Evolutionary conservation across 1,139 yeast genomes (phyloP).

Genomic region (Kodamaea sp.): DNA sequence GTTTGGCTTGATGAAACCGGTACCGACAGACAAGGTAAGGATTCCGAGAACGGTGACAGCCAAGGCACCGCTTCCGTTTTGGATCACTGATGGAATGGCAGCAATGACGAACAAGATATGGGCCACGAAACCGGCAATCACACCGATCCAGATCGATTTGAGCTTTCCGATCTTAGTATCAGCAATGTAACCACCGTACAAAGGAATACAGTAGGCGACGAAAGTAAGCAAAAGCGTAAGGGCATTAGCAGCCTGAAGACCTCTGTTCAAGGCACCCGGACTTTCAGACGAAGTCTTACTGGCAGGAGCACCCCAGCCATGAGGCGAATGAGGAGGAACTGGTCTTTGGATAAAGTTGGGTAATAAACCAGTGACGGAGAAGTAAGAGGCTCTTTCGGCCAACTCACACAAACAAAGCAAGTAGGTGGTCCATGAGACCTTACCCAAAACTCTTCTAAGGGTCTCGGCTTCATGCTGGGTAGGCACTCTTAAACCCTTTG

Average conservation of each 20-base stretch:
- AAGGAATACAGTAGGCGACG: constrained; percentile 23
- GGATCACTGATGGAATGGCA: constrained; percentile 20
- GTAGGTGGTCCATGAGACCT: constrained; percentile 17
- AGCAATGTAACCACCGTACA: constrained; percentile 24
- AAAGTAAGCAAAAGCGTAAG: constrained; percentile 21
- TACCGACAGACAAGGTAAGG: constrained; percentile 29
- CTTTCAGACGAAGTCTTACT: constrained; percentile 11
- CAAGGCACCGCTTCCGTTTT: constrained; percentile 17
- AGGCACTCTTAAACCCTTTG: constrained; percentile 21
- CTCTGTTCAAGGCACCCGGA: constrained; percentile 24
- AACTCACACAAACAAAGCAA: constrained; percentile 22
- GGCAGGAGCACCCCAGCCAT: constrained; percentile 18
- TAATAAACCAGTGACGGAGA: constrained; percentile 20
- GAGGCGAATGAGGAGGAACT: no score
- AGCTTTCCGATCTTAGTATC: constrained; percentile 22
- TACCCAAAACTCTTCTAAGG: constrained; percentile 20
- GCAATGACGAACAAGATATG: constrained; percentile 25
- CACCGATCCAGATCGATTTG: constrained; percentile 24
- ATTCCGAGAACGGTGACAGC: constrained; percentile 21
- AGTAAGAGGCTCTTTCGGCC: constrained; percentile 26
- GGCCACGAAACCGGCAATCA: constrained; percentile 22
- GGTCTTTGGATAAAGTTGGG: constrained; percentile 24
- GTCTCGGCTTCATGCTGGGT: constrained; percentile 16
- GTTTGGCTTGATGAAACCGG: constrained; percentile 55
- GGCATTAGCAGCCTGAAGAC: constrained; percentile 19